A percentile compares a stretch with the other conserved stretches of the same genome.
phyloP scores from a whole-genome alignment of 2,329 filamentous ascomycete species.

The Trichoderma sp. region DNA sequence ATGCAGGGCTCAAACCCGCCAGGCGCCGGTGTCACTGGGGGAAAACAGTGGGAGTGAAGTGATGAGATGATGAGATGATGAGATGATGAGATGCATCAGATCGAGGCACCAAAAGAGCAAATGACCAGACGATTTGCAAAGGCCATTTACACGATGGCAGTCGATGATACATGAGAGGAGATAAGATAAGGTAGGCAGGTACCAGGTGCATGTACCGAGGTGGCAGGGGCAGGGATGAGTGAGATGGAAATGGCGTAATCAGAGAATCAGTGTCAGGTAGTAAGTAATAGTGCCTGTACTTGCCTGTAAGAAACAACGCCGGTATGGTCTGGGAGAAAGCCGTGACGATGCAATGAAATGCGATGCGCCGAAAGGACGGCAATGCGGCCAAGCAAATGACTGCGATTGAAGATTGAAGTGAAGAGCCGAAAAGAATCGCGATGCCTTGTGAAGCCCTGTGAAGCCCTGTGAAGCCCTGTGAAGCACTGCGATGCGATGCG shows the following conservation, averaged over 20 bases:
- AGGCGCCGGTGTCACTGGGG: neutral
- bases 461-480: neutral
- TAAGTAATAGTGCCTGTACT: neutral
- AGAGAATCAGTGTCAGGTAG: too few species aligned
- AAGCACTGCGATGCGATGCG: neutral
- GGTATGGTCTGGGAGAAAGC: neutral
- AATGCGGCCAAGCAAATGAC: neutral
- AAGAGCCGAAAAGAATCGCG: neutral
- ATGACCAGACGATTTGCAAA: neutral
- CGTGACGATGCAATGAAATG: slow-evolving; percentile 7
- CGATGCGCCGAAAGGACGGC: slow-evolving; percentile 10
- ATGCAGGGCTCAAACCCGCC: neutral
- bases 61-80: neutral
- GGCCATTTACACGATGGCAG: neutral
- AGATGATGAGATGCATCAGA: neutral
- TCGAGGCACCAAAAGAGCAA: neutral
- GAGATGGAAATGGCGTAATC: slow-evolving; percentile 2
- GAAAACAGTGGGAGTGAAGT: neutral
- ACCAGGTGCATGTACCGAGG: neutral
- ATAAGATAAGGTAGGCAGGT: slow-evolving; percentile 9
- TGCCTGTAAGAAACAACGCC: slow-evolving; percentile 6
- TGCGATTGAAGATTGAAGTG: neutral
- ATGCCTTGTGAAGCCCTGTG: neutral
- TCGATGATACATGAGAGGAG: neutral
- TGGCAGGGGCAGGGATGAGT: neutral